Evolutionary conservation across 306 rosid genomes (phyloP).

Genomic region (Cyamopsis tetragonoloba): DNA sequence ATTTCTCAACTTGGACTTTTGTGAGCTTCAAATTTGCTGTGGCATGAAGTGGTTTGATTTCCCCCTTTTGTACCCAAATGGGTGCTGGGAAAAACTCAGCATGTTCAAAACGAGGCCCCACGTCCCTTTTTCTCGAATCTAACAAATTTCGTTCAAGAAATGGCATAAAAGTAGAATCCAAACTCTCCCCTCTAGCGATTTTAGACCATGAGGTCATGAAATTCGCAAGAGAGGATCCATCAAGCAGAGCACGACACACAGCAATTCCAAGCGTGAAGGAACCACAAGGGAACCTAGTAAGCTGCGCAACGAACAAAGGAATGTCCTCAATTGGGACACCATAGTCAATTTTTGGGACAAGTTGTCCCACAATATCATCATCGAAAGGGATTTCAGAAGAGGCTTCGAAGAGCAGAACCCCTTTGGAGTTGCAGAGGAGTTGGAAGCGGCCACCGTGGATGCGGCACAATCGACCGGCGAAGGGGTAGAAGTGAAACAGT

Average conservation of each 20-base stretch:
- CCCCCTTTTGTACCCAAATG: conserved; percentile 2
- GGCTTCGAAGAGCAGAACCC: conserved; percentile 24
- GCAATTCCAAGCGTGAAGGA: conserved; percentile 1
- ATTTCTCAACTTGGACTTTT: conserved; percentile 17
- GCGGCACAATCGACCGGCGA: conserved; percentile 17
- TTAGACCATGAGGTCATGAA: conserved; percentile 34
- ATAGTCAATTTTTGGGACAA: conserved; percentile 29
- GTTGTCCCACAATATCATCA: not conserved
- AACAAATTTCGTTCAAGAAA: conserved; percentile 11
- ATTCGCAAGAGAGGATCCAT: conserved; percentile 3
- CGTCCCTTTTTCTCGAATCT: not conserved
- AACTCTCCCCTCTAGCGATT: conserved; percentile 9
- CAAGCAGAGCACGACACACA: conserved; percentile 4
- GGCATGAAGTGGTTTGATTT: not conserved
- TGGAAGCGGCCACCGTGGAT: not conserved
- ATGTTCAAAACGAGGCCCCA: conserved; percentile 27
- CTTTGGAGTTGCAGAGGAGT: conserved; percentile 29
- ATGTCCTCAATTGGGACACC: conserved; percentile 12
- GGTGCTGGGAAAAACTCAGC: conserved; percentile 38
- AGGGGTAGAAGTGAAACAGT: conserved; percentile 20
- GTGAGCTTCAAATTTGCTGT: not conserved
- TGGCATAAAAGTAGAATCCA: conserved; percentile 4
- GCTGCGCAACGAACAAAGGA: conserved; percentile 27
- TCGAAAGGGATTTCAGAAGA: not conserved
- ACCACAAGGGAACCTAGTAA: conserved; percentile 25